Evolutionary conservation across 768 basidiomycete genomes (phyloP).

Genomic region (Termitomyces sp.): DNA sequence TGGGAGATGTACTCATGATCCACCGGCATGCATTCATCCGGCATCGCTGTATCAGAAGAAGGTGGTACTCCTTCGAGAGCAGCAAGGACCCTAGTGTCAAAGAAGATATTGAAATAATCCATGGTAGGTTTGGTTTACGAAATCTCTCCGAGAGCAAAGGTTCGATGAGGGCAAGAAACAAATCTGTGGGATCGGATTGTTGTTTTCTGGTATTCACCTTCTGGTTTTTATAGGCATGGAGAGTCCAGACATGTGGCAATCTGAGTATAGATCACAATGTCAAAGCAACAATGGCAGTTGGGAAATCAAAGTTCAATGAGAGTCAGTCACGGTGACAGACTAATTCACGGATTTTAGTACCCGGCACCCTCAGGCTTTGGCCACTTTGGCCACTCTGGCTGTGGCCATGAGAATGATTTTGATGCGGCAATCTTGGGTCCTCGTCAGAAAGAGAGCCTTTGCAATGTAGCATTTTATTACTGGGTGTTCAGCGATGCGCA

Average conservation of each 20-base stretch:
- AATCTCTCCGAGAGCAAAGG: not conserved
- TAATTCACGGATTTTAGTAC: too few relatives aligned
- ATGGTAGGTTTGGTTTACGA: not conserved
- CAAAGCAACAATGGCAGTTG: not conserved
- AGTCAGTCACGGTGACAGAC: not conserved
- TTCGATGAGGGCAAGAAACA: not conserved
- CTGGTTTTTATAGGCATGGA: not conserved
- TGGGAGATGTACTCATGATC: not conserved
- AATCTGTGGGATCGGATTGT: not conserved
- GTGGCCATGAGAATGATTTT: not conserved
- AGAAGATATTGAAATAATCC: not conserved
- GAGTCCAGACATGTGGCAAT: not conserved
- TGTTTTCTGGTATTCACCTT: not conserved
- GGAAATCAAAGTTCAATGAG: not conserved
- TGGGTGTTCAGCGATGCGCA: too few relatives aligned
- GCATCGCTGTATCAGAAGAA: not conserved
- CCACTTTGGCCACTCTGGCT: not conserved
- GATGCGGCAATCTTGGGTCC: not conserved
- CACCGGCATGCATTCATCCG: not conserved
- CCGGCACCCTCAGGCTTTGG: not conserved
- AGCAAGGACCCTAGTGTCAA: not conserved
- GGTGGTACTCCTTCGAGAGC: not conserved
- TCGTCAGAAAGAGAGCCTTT: not conserved
- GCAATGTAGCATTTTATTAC: not conserved
- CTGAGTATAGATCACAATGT: not conserved